Evolutionary conservation across 805 yeast species (phyloP), one percentile per base, ranked within the genome.

Genomic region (Starmerella bombicola): DNA sequence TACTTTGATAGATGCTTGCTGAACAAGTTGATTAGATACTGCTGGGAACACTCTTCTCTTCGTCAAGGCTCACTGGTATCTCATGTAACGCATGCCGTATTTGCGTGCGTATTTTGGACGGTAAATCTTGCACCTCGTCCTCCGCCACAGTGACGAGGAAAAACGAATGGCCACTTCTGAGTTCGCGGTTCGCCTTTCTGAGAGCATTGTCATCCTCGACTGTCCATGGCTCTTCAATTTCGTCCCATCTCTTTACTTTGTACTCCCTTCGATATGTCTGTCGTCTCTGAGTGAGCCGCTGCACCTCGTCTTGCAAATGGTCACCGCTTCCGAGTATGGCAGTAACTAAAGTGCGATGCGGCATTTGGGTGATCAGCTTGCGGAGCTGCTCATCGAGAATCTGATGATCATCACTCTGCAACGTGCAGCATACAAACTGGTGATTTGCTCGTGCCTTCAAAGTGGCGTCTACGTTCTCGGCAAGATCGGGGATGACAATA

Each of bases 91-190:
- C n/a, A n/a, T n/a, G n/a, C n/a, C n/a, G n/a, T n/a, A n/a, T n/a
- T n/a, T n/a, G n/a, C n/a, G n/a, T n/a, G 13, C 28, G 28, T 10
- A 24, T 13, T 24, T 24, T 24, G 9, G 28, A 13, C n/a, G 46
- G 40, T 33, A 20, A 19, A 3, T 36, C 35, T n/a, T 12, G 23
- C 20, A 4, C 12, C 35, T n/a, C 31, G 8, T 22, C 33, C 15
- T 3, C 25, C 24, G 17, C 40, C 13, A 29, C n/a, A 3, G 36
- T 39, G 30, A 76, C 55, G n/a, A 67, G 62, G 12, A 80, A 46
- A 43, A 80, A 72, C 4, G 74, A 64, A 4, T 78, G 56, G 3
- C 86, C 78, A 32, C 70, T 64, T 49, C 86, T 65, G 0, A 86
- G 91, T 5, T 51, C 52, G 2, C 54, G 57, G 1, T 74, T 63